Evolutionary conservation across 257 asterid genomes (phyloP).

Genomic region (Ilex aquifolium): DNA sequence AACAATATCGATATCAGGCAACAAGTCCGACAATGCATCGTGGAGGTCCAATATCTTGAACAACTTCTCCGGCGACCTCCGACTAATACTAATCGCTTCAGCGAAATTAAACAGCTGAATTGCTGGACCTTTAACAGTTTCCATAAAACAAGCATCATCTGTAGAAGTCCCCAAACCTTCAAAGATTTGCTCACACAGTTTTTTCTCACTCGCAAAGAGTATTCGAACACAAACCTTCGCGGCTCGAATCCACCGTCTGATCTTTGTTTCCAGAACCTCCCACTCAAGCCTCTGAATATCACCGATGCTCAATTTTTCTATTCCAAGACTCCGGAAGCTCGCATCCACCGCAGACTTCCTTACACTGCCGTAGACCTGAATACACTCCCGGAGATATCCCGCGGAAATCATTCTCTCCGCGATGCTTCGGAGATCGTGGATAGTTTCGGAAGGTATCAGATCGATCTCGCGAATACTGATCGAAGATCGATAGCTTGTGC

Average conservation of each 20-base stretch:
- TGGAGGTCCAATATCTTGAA: constrained; percentile 85
- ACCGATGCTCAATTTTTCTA: constrained; percentile 75
- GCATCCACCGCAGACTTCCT: constrained; percentile 64
- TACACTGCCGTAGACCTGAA: constrained; percentile 81
- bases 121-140: constrained; percentile 82
- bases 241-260: constrained; percentile 78
- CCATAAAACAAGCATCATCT: constrained; percentile 71
- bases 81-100: constrained; percentile 76
- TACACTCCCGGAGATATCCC: constrained; percentile 66
- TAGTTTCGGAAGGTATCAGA: constrained; percentile 63
- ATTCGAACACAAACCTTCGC: constrained; percentile 65
- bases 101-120: constrained; percentile 79
- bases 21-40: constrained; percentile 64
- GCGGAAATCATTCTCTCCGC: constrained; percentile 79
- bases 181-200: constrained; percentile 72
- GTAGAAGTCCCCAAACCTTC: constrained; percentile 46
- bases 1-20: constrained; percentile 69
- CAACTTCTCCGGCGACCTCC: constrained; percentile 80
- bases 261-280: constrained; percentile 74
- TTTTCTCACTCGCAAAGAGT: constrained; percentile 72
- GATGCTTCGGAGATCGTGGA: constrained; percentile 67
- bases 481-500: constrained; percentile 40
- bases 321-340: constrained; percentile 45
- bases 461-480: constrained; percentile 68
- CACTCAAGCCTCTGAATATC: constrained; percentile 84